Conservation (phyloP, 2,329 filamentous ascomycete species). For the Arthrocladium fulminans region DNA sequence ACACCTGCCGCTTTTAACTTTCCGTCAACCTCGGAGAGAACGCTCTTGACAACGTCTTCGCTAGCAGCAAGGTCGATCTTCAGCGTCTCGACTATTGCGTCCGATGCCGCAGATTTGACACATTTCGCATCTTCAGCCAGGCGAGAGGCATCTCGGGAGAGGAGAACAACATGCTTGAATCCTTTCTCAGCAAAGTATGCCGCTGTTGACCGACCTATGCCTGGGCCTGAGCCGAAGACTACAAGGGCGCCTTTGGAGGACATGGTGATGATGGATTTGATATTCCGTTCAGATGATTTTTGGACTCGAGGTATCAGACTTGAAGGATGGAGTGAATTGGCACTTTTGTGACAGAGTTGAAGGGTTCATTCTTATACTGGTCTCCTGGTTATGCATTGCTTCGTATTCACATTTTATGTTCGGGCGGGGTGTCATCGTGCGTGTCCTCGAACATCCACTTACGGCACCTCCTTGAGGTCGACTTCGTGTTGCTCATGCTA, state of each 20-base stretch:
- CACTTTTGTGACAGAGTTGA: too few species aligned
- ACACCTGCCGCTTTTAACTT: constrained; percentile 1
- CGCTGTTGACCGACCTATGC: constrained; percentile 21
- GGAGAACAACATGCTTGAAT: constrained; percentile 25
- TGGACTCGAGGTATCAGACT: too few species aligned
- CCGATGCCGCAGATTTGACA: background rate
- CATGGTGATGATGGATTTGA: background rate
- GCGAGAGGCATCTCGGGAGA: constrained; percentile 24
- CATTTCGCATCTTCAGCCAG: constrained; percentile 17
- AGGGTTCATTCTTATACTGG: too few species aligned
- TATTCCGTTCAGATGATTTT: too few species aligned
- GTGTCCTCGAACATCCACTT: too few species aligned
- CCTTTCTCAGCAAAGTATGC: constrained; percentile 23
- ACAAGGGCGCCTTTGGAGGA: constrained; percentile 3
- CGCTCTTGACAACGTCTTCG: background rate
- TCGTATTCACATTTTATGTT: too few species aligned
- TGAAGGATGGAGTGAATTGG: too few species aligned
- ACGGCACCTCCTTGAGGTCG: too few species aligned
- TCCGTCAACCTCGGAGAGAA: background rate
- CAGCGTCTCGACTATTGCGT: constrained; percentile 1
- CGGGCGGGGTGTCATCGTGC: too few species aligned
- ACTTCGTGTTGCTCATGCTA: too few species aligned
- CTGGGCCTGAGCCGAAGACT: constrained; percentile 11
- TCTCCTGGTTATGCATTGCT: too few species aligned
- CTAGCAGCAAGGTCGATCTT: background rate